Percentiles rank a stretch among this genome's conserved stretches.
Conservation (phyloP, 2,329 filamentous ascomycete genomes). For the Arthrobotrys musiformis region DNA sequence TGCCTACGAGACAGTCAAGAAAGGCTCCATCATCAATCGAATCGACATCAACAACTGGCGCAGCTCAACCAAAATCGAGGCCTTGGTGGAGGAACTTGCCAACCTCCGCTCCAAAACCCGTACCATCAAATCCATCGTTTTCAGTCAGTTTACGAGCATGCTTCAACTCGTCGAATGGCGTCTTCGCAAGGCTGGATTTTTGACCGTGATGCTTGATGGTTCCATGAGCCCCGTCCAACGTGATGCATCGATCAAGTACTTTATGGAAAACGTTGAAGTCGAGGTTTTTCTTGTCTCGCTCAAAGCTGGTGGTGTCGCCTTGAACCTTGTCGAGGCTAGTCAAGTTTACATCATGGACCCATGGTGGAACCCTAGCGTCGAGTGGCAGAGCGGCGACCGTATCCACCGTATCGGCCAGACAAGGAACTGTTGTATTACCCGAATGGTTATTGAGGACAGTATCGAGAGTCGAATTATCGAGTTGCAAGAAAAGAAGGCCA, state of each 20-base stretch:
- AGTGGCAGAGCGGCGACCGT: conserved; percentile 96
- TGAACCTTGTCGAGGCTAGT: conserved; percentile 94
- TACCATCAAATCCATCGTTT: conserved; percentile 81
- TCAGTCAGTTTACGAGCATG: conserved; percentile 82
- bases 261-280: conserved; percentile 93
- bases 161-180: conserved; percentile 63
- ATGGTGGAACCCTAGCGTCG: conserved; percentile 99
- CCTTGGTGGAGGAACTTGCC: conserved; percentile 93
- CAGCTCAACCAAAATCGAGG: conserved; percentile 96
- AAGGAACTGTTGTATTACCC: conserved; percentile 91
- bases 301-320: conserved; percentile 92
- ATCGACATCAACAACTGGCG: conserved; percentile 99
- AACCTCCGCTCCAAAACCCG: conserved; percentile 90
- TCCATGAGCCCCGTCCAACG: conserved; percentile 95
- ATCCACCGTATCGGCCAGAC: conserved; percentile 96
- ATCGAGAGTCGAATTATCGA: conserved; percentile 96
- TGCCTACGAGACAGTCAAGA: conserved; percentile 86
- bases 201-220: conserved; percentile 96
- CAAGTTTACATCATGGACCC: conserved; percentile 96
- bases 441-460: conserved; percentile 94
- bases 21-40: conserved; percentile 96
- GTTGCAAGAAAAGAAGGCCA: conserved; percentile 97
- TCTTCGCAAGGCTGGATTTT: conserved; percentile 79
- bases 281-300: conserved; percentile 96
- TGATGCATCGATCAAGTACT: conserved; percentile 73